Evolutionary conservation across 2,329 filamentous ascomycete genomes (phyloP), one percentile per base, ranked within the genome.

Genomic region (Colletotrichum cordylinicola): DNA sequence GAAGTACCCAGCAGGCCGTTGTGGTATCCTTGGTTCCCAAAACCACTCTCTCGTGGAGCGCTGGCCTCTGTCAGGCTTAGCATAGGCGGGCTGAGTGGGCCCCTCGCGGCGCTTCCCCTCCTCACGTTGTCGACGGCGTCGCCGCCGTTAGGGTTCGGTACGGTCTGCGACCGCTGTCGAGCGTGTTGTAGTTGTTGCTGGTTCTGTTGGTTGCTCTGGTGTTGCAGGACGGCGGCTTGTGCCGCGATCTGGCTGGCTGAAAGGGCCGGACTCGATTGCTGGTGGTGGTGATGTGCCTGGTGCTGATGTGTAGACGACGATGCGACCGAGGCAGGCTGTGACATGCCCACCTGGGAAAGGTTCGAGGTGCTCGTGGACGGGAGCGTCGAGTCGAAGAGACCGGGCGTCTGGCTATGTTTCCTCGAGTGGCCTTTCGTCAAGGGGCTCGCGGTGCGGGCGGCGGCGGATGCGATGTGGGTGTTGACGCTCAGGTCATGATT

Each of bases 191-290:
- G 83, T 58, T 88, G 86, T 80, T 72, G 73, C 62, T 64, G 72
- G 16, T 78, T 78, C 9, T 79, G 78, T 10, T 79, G 78, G 21
- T 84, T 83, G 58, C 87, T 87, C 80, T 91, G 88, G 80, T 93
- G 90, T 39, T 91, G 91, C 86, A 95, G 92, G 81, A 94, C 92
- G 71, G 94, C 94, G 12, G 94, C 92, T 84, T 96, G 94, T 21
- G 94, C 94, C 52, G 94, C 94, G 78, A 96, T 95, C 83, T 95
- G 93, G 83, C 94, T 95, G n/a, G 94, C 92, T 2, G 89, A 89
- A 77, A 91, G 84, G 31, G 87, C 83, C 15, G 83, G 78, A 58
- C 80, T 82, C 56, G 81, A 80, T 33, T 74, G 74, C 35, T 74
- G 74, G 16, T 68, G 48, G 31, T 68, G 74, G 4, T 72, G 62